Percentiles rank a stretch among this genome's conserved stretches.
These are phyloP conservation scores for Lodderomyces pseudojiufengensis DNA, from an alignment of 1,139 yeast genomes.

Conservation along the genomic window DNA sequence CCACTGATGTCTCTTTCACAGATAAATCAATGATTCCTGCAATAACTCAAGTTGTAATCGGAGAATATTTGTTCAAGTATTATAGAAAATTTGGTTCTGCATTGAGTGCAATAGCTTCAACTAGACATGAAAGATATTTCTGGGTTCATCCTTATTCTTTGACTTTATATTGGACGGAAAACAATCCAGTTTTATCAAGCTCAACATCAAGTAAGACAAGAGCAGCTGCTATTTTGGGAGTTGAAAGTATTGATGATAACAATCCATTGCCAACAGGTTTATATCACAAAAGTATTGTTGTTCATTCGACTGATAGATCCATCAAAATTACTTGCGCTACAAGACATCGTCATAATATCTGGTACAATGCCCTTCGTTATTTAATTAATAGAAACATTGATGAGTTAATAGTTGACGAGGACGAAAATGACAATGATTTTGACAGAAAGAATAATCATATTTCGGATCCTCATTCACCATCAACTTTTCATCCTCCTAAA, in stretches of 20 bases:
- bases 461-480: conserved; percentile 1
- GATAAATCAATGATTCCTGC: conserved; percentile 81
- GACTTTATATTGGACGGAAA: conserved; percentile 85
- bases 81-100: conserved; percentile 70
- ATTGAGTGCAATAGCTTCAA: conserved; percentile 68
- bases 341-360: conserved; percentile 82
- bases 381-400: conserved; percentile 67
- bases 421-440: conserved; percentile 18
- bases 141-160: conserved; percentile 96
- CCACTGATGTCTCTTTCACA: conserved; percentile 66
- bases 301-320: conserved; percentile 65
- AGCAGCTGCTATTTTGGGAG: conserved; percentile 78
- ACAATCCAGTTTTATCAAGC: conserved; percentile 73
- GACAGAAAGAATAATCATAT: background rate
- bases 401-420: conserved; percentile 49
- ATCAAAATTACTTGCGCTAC: conserved; percentile 85
- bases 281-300: conserved; percentile 77
- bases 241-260: conserved; percentile 76
- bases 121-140: conserved; percentile 87
- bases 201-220: conserved; percentile 64
- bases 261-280: conserved; percentile 91
- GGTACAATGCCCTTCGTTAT: conserved; percentile 84
- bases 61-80: conserved; percentile 86
- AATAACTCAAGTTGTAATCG: conserved; percentile 74
- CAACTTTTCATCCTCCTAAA: conserved; percentile 5